Base-by-base conservation (phyloP, 495 filamentous ascomycete genomes). In the Apodospora peruviana region DNA sequence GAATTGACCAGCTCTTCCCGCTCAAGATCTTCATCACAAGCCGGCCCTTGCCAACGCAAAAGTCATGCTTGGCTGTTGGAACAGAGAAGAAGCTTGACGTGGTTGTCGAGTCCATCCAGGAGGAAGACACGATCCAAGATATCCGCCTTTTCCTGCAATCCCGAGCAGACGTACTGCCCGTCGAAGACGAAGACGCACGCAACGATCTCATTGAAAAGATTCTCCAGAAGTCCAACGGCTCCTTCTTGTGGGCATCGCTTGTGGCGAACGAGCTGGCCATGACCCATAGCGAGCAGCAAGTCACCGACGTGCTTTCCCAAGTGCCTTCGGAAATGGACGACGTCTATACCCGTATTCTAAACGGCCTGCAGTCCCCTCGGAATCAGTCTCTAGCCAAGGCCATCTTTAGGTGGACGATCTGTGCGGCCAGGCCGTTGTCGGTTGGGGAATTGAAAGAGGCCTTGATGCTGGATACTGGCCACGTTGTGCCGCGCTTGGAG, bases 11-110 rank as follows among this genome's bases (percentile, higher is more conserved):
- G 5, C 35, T 42, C 4, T 47, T 64, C 22, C 64, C 65, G 2
- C 43, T 70, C 8, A 32, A 53, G 14, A 55, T 72, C 9, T 58
- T 69, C 21, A 45, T 69, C 22, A 68, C 63, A 18, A 67, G 64
- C 39, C 54, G 67, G 8, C n/a, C n/a, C n/a, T n/a, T n/a, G n/a
- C n/a, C n/a, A n/a, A n/a, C n/a, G n/a, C n/a, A n/a, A n/a, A n/a
- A n/a, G n/a, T n/a, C n/a, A n/a, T n/a, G n/a, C n/a, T n/a, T n/a
- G n/a, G n/a, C n/a, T n/a, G n/a, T n/a, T n/a, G n/a, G n/a, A n/a
- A n/a, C n/a, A n/a, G n/a, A n/a, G n/a, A n/a, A n/a, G n/a, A n/a
- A n/a, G n/a, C n/a, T n/a, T n/a, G n/a, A n/a, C n/a, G n/a, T n/a
- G n/a, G n/a, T n/a, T n/a, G n/a, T n/a, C n/a, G n/a, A n/a, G n/a